These are phyloP conservation scores for Candida parachauliodes DNA, from an alignment of 805 yeast species.

Conservation along the genomic window DNA sequence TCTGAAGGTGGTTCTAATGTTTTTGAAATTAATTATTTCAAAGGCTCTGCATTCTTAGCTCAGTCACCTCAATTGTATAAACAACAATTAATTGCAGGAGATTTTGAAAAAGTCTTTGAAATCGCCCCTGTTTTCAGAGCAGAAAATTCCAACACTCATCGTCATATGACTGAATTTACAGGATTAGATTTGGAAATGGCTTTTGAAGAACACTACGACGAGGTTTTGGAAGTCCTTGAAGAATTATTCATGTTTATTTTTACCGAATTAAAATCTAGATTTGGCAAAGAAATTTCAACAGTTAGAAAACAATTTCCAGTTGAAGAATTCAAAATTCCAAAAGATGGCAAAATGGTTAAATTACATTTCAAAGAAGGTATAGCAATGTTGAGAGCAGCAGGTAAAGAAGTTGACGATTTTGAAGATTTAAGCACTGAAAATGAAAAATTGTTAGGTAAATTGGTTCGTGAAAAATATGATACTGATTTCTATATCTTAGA, in stretches of 20 bases:
- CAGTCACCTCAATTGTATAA: conserved; percentile 98
- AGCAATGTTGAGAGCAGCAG: conserved; percentile 77
- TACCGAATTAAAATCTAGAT: conserved; percentile 75
- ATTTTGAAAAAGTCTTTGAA: conserved; percentile 94
- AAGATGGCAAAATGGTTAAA: conserved; percentile 89
- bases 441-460: conserved; percentile 87
- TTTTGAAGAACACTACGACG: conserved; percentile 97
- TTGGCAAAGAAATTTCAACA: conserved; percentile 75
- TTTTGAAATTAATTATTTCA: conserved; percentile 90
- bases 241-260: conserved; percentile 88
- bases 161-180: conserved; percentile 98
- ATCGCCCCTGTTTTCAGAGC: conserved; percentile 98
- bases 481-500: conserved; percentile 98
- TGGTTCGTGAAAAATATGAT: conserved; percentile 90
- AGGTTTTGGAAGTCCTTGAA: conserved; percentile 59
- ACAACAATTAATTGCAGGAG: conserved; percentile 97
- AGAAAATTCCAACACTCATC: conserved; percentile 97
- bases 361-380: conserved; percentile 90
- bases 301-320: conserved; percentile 96
- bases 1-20: conserved; percentile 98
- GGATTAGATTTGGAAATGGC: conserved; percentile 99
- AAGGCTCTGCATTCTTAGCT: conserved; percentile 88
- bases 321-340: conserved; percentile 94
- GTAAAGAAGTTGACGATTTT: conserved; percentile 79
- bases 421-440: conserved; percentile 93